Evolutionary conservation across 805 yeast genomes (phyloP).

Genomic region (Lipomyces yamanashiensis): DNA sequence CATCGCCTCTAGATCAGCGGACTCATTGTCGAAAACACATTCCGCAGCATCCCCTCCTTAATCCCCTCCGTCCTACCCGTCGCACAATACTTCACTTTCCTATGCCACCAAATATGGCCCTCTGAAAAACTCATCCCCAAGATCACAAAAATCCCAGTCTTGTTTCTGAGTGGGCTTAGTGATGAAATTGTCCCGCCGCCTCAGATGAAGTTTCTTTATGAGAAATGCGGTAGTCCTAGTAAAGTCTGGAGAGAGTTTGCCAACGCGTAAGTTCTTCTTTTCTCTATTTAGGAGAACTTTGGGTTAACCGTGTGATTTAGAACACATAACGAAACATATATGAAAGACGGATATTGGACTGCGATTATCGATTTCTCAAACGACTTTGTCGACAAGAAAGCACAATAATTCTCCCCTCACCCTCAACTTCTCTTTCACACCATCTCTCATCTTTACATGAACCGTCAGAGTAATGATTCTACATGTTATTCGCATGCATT

Average conservation of each 20-base stretch:
- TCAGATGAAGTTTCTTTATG: slow-evolving; percentile 70
- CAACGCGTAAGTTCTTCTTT: slow-evolving; percentile 42
- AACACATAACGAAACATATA: slow-evolving; percentile 81
- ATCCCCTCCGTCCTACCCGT: slow-evolving; percentile 68
- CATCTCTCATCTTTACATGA: neutral
- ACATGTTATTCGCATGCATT: neutral
- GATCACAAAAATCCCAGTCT: slow-evolving; percentile 64
- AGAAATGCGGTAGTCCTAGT: slow-evolving; percentile 53
- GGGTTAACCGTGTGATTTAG: slow-evolving; percentile 40
- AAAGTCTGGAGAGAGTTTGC: slow-evolving; percentile 57
- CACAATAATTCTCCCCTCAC: neutral
- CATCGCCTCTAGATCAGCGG: slow-evolving; percentile 54
- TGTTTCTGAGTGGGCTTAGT: slow-evolving; percentile 70
- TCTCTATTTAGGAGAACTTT: neutral
- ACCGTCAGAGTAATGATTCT: neutral
- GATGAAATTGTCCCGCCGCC: slow-evolving; percentile 93
- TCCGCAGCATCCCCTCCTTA: slow-evolving; percentile 71
- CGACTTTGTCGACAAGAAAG: slow-evolving; percentile 28
- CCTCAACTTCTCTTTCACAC: neutral
- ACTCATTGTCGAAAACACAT: slow-evolving; percentile 83
- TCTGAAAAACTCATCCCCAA: slow-evolving; percentile 63
- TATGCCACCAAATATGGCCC: slow-evolving; percentile 85
- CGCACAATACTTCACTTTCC: slow-evolving; percentile 56
- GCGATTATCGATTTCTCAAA: slow-evolving; percentile 57
- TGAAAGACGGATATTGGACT: slow-evolving; percentile 80